phyloP scores from a whole-genome alignment of 495 filamentous ascomycete species.

The Penicillium cosmopolitanum region DNA sequence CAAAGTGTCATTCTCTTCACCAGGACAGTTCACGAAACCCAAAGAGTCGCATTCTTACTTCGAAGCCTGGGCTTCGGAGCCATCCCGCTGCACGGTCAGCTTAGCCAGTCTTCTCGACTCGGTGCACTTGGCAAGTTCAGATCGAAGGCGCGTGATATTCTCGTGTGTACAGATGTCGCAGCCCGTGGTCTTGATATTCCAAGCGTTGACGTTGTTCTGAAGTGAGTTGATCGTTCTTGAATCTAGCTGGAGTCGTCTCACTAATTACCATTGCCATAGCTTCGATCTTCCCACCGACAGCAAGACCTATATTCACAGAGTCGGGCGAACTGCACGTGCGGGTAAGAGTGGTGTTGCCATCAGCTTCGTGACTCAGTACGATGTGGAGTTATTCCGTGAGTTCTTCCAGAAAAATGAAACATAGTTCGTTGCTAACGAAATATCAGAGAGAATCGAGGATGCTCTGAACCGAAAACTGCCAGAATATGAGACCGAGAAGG shows the following conservation, averaged over 20 bases:
- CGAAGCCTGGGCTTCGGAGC: slow-evolving; percentile 80
- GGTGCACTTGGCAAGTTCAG: slow-evolving; percentile 89
- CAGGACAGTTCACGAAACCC: slow-evolving; percentile 89
- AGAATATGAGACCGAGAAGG: slow-evolving; percentile 70
- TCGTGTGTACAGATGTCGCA: slow-evolving; percentile 96
- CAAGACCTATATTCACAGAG: slow-evolving; percentile 94
- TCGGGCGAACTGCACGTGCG: slow-evolving; percentile 90
- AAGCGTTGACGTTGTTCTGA: slow-evolving; percentile 84
- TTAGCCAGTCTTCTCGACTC: slow-evolving; percentile 81
- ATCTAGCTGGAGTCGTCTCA: neutral
- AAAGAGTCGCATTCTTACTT: slow-evolving; percentile 79
- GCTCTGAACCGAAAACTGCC: slow-evolving; percentile 76
- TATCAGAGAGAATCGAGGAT: slow-evolving; percentile 81
- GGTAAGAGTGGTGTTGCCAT: slow-evolving; percentile 85
- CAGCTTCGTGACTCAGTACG: slow-evolving; percentile 86
- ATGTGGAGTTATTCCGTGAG: slow-evolving; percentile 46
- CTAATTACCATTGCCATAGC: neutral
- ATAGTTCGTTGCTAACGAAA: slow-evolving; percentile 48
- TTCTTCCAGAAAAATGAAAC: neutral
- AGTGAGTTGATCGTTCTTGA: slow-evolving; percentile 71
- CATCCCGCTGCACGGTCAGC: slow-evolving; percentile 88
- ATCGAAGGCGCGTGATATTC: slow-evolving; percentile 68
- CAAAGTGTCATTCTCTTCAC: slow-evolving; percentile 87
- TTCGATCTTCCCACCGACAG: slow-evolving; percentile 53
- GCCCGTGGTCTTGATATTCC: slow-evolving; percentile 95